Evolutionary conservation across 805 yeast species (phyloP).

Genomic region (Kazachstania viticola): DNA sequence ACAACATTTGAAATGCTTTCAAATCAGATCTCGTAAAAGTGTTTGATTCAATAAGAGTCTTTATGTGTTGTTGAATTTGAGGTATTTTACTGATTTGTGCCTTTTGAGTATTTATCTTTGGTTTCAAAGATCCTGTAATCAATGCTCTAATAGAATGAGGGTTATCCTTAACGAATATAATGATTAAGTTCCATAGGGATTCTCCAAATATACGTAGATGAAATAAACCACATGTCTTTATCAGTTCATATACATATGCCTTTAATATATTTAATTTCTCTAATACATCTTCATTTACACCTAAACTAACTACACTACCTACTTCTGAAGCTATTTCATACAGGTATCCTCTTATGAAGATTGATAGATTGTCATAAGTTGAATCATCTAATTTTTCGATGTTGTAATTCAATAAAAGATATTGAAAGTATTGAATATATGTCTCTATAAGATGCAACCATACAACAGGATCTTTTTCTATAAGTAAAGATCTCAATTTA

Average conservation of each 20-base stretch:
- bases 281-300: constrained; percentile 59
- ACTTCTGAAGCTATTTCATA: constrained; percentile 52
- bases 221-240: constrained; percentile 42
- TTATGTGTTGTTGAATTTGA: constrained; percentile 43
- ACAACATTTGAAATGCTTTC: constrained; percentile 32
- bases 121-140: constrained; percentile 38
- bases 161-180: constrained; percentile 38
- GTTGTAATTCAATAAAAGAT: constrained; percentile 29
- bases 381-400: constrained; percentile 35
- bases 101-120: constrained; percentile 18
- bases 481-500: constrained; percentile 59
- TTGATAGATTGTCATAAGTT: constrained; percentile 46
- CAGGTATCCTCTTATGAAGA: constrained; percentile 46
- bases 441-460: constrained; percentile 65
- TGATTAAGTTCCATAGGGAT: constrained; percentile 52
- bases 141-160: constrained; percentile 37
- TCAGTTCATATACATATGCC: constrained; percentile 37
- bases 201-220: constrained; percentile 49
- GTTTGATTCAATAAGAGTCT: constrained; percentile 34
- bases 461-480: constrained; percentile 74
- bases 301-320: constrained; percentile 52
- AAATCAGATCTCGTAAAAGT: constrained; percentile 38
- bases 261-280: constrained; percentile 40
- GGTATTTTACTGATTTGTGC: constrained; percentile 26
- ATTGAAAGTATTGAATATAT: constrained; percentile 43